Conservation (phyloP, 495 filamentous ascomycete species). For the Aspergillus hancockii region DNA sequence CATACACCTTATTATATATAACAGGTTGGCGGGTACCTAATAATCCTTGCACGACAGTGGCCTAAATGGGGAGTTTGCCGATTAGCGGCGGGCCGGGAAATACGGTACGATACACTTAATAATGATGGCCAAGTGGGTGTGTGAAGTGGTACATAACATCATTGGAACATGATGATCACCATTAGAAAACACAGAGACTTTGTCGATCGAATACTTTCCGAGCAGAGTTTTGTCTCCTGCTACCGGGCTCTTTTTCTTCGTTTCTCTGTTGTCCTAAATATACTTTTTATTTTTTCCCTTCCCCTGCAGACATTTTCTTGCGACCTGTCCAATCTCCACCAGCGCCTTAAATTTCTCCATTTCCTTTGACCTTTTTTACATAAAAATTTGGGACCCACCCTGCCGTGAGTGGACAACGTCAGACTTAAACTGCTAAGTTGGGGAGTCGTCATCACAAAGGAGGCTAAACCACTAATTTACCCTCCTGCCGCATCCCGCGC, state of each 20-base stretch:
- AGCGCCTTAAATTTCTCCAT: background rate
- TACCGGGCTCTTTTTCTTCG: background rate
- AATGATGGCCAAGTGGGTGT: background rate
- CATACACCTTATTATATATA: no score
- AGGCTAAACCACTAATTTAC: conserved; percentile 4
- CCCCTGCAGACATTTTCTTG: background rate
- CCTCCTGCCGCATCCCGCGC: conserved; percentile 1
- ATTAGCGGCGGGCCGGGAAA: background rate
- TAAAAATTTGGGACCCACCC: background rate
- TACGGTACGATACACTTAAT: background rate
- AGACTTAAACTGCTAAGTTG: conserved; percentile 1
- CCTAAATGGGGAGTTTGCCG: background rate
- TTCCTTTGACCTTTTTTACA: background rate
- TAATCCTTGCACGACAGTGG: background rate
- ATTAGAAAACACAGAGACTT: background rate
- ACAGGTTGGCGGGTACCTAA: background rate
- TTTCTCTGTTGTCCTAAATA: background rate
- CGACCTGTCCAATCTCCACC: background rate
- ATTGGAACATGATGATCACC: background rate
- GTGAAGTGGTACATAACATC: background rate
- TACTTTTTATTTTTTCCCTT: background rate
- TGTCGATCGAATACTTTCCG: background rate
- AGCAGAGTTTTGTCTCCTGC: background rate
- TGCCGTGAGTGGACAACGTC: conserved; percentile 9
- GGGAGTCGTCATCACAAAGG: conserved; percentile 7